phyloP scores from a whole-genome alignment of 352 stramenopile species.

The Pseudoperonospora humuli region DNA sequence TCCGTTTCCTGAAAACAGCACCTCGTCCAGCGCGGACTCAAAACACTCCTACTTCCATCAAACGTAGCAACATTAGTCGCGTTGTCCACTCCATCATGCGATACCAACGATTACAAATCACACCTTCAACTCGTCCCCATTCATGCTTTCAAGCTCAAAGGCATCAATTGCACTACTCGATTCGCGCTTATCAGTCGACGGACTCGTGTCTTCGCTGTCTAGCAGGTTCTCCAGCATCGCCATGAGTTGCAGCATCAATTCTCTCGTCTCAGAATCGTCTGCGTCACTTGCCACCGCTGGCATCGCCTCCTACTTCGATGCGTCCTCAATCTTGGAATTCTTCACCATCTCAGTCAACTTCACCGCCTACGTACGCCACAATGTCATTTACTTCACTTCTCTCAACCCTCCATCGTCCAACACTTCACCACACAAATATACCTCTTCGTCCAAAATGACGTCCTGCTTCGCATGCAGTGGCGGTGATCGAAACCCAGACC shows the following conservation, averaged over 20 bases:
- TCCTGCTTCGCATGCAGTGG: slow-evolving; percentile 34
- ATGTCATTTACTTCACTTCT: not conserved
- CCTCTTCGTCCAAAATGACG: slow-evolving; percentile 38
- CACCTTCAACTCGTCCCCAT: slow-evolving; percentile 66
- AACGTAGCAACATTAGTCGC: not conserved
- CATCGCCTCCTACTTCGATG: slow-evolving; percentile 62
- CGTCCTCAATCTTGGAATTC: slow-evolving; percentile 43
- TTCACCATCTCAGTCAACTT: slow-evolving; percentile 24
- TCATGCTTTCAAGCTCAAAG: slow-evolving; percentile 66
- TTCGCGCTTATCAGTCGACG: slow-evolving; percentile 42
- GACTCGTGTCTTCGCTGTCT: slow-evolving; percentile 38
- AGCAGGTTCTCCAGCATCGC: slow-evolving; percentile 48
- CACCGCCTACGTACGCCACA: slow-evolving; percentile 15
- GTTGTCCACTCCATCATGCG: not conserved
- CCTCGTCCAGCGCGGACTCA: slow-evolving; percentile 52
- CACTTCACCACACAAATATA: not conserved
- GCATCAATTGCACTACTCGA: slow-evolving; percentile 50
- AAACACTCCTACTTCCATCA: slow-evolving; percentile 48
- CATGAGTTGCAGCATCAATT: too few species aligned
- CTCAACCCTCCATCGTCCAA: not conserved
- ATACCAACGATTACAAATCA: not conserved
- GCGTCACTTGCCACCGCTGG: slow-evolving; percentile 19
- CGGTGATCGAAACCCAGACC: slow-evolving; percentile 20
- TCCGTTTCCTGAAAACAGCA: slow-evolving; percentile 40
- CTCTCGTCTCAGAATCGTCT: slow-evolving; percentile 14